phyloP scores from a whole-genome alignment of 139 green algal genomes.

The Astrephomene gubernaculifera region DNA sequence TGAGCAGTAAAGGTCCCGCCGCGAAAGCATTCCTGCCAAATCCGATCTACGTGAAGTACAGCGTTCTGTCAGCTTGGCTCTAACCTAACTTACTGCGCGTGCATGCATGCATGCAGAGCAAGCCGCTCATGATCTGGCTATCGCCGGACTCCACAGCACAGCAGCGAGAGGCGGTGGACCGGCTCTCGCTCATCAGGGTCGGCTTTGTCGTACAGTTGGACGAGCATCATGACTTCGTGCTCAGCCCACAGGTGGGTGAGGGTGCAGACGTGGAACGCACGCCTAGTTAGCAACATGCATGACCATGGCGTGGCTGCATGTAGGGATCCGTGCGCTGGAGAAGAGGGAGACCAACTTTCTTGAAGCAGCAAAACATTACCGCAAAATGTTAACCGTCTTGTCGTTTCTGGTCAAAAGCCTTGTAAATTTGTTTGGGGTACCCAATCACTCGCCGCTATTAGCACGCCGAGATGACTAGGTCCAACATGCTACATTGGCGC shows the following conservation, averaged over 20 bases:
- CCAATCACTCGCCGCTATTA: too few relatives aligned
- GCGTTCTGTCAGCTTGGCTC: not conserved
- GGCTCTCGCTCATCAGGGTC: not conserved
- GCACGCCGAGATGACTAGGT: not conserved
- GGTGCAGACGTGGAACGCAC: not conserved
- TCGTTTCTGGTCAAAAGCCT: too few relatives aligned
- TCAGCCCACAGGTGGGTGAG: conserved; percentile 23
- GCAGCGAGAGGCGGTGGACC: not conserved
- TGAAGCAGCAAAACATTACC: too few relatives aligned
- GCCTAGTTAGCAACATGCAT: not conserved
- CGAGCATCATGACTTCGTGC: conserved; percentile 7
- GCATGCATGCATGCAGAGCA: not conserved
- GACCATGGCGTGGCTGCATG: not conserved
- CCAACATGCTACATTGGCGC: not conserved
- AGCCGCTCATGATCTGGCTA: conserved; percentile 3
- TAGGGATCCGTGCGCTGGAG: not conserved
- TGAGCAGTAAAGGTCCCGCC: not conserved
- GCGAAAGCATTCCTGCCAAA: not conserved
- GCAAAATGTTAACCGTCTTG: too few relatives aligned
- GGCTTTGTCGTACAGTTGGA: not conserved
- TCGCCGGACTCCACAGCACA: not conserved
- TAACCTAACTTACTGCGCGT: too few relatives aligned
- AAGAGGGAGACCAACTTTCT: not conserved
- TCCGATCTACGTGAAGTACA: not conserved
- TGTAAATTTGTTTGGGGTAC: too few relatives aligned